Evolutionary conservation across 371 early-diverging fungal species (phyloP).

Genomic region (Mortierella sp.): DNA sequence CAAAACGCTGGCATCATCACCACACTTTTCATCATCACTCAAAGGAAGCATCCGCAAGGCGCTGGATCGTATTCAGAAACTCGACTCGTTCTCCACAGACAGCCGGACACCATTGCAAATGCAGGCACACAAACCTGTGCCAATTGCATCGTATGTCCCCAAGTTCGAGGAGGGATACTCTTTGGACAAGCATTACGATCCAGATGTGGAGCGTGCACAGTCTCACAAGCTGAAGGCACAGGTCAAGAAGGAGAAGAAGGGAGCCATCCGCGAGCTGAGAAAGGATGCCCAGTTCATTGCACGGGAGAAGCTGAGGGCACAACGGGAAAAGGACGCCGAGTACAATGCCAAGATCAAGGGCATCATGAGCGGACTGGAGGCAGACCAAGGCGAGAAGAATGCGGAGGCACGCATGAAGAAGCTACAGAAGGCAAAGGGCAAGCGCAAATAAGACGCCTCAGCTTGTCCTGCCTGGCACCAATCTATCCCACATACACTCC

Average conservation of each 20-base stretch:
- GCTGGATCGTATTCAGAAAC: constrained; percentile 60
- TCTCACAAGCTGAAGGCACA: constrained; percentile 79
- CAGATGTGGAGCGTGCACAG: constrained; percentile 80
- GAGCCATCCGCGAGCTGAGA: constrained; percentile 93
- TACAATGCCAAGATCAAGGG: constrained; percentile 91
- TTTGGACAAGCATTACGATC: constrained; percentile 85
- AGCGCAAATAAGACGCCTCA: constrained; percentile 31
- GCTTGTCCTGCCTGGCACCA: neutral
- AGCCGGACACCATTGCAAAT: constrained; percentile 78
- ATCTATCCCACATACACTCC: neutral
- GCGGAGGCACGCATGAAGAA: constrained; percentile 70
- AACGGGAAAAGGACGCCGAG: constrained; percentile 79
- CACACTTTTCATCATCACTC: constrained; percentile 28
- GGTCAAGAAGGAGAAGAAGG: constrained; percentile 91
- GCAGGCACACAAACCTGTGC: constrained; percentile 87
- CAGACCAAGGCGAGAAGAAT: constrained; percentile 83
- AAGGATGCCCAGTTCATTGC: constrained; percentile 93
- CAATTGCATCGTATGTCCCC: constrained; percentile 90
- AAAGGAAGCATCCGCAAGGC: constrained; percentile 31
- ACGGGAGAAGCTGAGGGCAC: constrained; percentile 72
- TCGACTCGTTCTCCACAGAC: constrained; percentile 66
- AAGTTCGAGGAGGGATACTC: constrained; percentile 89
- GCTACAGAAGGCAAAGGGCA: constrained; percentile 53
- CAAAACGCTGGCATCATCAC: constrained; percentile 25
- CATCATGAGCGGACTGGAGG: constrained; percentile 82